A percentile compares a stretch with the other conserved stretches of the same genome.
Evolutionary conservation across 495 filamentous ascomycete species (phyloP).

Genomic region (Terfezia boudieri): DNA sequence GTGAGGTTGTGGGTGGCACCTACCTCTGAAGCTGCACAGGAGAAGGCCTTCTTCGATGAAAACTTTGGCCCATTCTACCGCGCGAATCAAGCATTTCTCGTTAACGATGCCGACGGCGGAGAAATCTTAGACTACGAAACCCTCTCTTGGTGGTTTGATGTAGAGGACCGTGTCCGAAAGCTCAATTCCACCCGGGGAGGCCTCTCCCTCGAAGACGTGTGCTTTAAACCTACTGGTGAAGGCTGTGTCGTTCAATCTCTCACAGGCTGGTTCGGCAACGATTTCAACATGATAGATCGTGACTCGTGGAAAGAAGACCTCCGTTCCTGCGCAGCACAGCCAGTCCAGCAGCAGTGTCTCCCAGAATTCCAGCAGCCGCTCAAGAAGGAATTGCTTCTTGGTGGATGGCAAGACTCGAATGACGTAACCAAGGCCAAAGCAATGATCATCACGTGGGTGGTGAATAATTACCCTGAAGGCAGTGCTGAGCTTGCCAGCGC

Average conservation of each 20-base stretch:
- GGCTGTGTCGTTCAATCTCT: constrained; percentile 85
- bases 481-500: constrained; percentile 43
- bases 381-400: constrained; percentile 62
- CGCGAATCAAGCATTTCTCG: constrained; percentile 75
- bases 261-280: constrained; percentile 59
- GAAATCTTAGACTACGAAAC: constrained; percentile 73
- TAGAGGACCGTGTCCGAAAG: constrained; percentile 49
- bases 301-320: constrained; percentile 47
- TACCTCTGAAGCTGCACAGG: constrained; percentile 66
- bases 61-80: constrained; percentile 93
- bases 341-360: constrained; percentile 47
- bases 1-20: constrained; percentile 91
- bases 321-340: constrained; percentile 46
- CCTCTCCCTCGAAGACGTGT: constrained; percentile 56
- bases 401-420: constrained; percentile 45
- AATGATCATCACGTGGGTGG: constrained; percentile 84
- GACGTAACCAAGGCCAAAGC: constrained; percentile 55
- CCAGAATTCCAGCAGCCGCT: constrained; percentile 74
- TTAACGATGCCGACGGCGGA: constrained; percentile 57
- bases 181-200: constrained; percentile 43
- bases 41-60: constrained; percentile 86
- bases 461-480: constrained; percentile 64
- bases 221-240: constrained; percentile 76
- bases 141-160: constrained; percentile 79
- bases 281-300: constrained; percentile 36